phyloP scores from a whole-genome alignment of 2,329 filamentous ascomycete genomes.

The Diaporthe humulicola region DNA sequence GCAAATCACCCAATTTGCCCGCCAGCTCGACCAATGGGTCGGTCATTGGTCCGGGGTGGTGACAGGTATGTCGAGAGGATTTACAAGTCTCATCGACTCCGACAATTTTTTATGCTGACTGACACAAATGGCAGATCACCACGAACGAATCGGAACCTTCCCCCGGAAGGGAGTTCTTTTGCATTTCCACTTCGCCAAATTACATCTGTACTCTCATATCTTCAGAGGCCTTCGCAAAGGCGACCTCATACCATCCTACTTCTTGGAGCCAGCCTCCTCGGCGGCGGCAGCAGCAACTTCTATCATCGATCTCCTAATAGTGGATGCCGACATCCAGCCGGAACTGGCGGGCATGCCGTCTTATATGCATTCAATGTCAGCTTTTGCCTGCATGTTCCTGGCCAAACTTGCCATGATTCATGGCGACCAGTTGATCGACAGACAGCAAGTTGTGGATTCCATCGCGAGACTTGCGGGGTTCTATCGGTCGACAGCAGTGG shows the following conservation, averaged over 20 bases:
- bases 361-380: slow-evolving; percentile 66
- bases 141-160: slow-evolving; percentile 46
- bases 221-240: slow-evolving; percentile 44
- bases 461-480: slow-evolving; percentile 53
- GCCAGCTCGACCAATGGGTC: slow-evolving; percentile 55
- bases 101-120: neutral
- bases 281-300: slow-evolving; percentile 49
- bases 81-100: accelerated
- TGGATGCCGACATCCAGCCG: slow-evolving; percentile 51
- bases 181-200: slow-evolving; percentile 50
- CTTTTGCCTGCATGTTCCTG: slow-evolving; percentile 66
- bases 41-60: slow-evolving; percentile 50
- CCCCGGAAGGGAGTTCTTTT: slow-evolving; percentile 49
- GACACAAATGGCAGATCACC: neutral
- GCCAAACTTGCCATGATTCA: slow-evolving; percentile 60
- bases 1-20: slow-evolving; percentile 54
- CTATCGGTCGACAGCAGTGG: slow-evolving; percentile 55
- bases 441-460: slow-evolving; percentile 52
- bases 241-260: slow-evolving; percentile 29
- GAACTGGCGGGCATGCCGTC: slow-evolving; percentile 59
- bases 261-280: slow-evolving; percentile 37
- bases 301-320: slow-evolving; percentile 53
- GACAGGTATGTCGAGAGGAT: slow-evolving; percentile 43
- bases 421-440: slow-evolving; percentile 53
- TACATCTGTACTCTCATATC: slow-evolving; percentile 49